phyloP scores from a whole-genome alignment of 257 asterid species.

The Solanum bulbocastanum region DNA sequence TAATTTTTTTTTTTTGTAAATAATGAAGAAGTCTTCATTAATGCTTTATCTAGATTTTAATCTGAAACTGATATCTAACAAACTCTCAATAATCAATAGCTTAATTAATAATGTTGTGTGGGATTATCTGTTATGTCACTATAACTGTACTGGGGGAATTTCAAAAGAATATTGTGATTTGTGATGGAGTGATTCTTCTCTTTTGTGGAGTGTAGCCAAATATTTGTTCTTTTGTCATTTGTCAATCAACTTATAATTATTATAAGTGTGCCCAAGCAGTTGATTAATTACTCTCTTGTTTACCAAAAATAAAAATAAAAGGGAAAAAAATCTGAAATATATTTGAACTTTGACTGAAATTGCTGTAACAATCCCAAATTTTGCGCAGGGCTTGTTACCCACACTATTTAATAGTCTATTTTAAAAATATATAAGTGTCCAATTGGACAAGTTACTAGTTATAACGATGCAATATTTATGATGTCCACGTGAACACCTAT shows the following conservation, averaged over 20 bases:
- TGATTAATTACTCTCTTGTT: neutral
- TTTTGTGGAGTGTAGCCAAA: neutral
- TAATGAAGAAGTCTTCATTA: neutral
- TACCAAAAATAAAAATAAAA: neutral
- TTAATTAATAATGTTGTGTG: neutral
- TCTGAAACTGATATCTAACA: neutral
- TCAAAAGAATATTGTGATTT: neutral
- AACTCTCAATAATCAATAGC: neutral
- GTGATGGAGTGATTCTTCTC: neutral
- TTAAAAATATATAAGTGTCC: no score
- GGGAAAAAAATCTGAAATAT: no score
- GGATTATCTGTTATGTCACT: neutral
- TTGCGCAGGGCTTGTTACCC: no score
- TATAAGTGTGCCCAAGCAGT: neutral
- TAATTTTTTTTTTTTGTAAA: neutral
- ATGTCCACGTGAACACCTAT: no score
- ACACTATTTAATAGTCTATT: no score
- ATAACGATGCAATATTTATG: no score
- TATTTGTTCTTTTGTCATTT: neutral
- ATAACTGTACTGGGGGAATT: neutral
- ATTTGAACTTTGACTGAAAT: no score
- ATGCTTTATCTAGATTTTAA: neutral
- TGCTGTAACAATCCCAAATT: no score
- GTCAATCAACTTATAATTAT: neutral
- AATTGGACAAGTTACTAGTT: no score